Base-by-base conservation (phyloP, 2,329 filamentous ascomycete genomes). In the Xylariales sp. region DNA sequence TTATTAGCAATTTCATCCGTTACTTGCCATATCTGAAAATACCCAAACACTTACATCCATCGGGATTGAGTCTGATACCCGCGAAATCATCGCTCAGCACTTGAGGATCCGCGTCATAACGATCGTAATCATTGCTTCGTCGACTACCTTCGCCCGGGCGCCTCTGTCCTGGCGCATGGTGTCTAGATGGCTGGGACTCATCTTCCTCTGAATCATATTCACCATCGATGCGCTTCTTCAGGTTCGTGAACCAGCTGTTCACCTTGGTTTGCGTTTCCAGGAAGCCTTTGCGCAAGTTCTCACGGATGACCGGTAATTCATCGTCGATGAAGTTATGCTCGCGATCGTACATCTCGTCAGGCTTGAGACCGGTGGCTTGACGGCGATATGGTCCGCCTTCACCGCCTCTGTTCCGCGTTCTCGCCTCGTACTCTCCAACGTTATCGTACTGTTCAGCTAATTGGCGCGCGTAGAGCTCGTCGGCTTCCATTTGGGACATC, bases 271-370 rank as follows among this genome's bases (percentile, higher is more conserved):
- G 93, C 2, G 93, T 97, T 56, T 98, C 90, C 39, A 89, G 56
- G 65, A 98, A 98, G 4, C 93, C 93, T 66, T 97, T 94, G 57
- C 84, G 85, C 50, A 98, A 77, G 55, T 94, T 96, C 58, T 95
- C 88, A 49, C 83, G 83, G 56, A 98, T 96, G 34, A 91, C 81
- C 2, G 93, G 91, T 12, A 98, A 76, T 50, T 98, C 93, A 53
- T 98, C 93, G 52, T 98, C 93, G 51, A 97, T 79, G 62, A 98
- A 98, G 67, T 80, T 96, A 55, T 85, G 85, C 52, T 95, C 88
- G 33, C 77, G 78, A 34, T 88, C 80, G 25, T 80, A 70, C 44
- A 70, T 61, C 45, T 78, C 73, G 50, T 77, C 74, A 37, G 73
- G 71, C 46, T 71, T 70, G 33, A 75, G 56, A 23, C 72, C 72